These are phyloP conservation scores for Tarenaya hassleriana DNA, from an alignment of 345 rosid species.

Conservation along the genomic window DNA sequence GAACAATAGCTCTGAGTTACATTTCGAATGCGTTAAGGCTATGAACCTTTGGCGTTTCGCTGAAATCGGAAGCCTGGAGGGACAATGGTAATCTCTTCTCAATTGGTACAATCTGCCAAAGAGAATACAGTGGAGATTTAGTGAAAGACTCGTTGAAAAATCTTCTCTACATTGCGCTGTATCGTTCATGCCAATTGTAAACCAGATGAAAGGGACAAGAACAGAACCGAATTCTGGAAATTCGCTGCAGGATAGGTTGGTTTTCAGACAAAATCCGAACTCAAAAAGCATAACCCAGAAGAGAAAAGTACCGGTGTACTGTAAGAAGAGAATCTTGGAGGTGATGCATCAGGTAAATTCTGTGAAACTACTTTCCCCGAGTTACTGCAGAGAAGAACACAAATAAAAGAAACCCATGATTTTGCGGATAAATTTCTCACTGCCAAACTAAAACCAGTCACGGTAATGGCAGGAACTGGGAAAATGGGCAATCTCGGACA, in stretches of 20 bases:
- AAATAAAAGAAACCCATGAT: background rate
- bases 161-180: background rate
- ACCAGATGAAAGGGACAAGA: too few species aligned
- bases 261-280: too few species aligned
- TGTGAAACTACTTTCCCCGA: constrained; percentile 29
- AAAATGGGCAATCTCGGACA: background rate
- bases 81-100: constrained; percentile 34
- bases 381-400: constrained; percentile 12
- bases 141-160: background rate
- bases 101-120: constrained; percentile 36
- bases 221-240: background rate
- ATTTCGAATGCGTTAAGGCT: background rate
- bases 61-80: constrained; percentile 27
- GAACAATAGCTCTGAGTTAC: background rate
- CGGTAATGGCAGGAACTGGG: background rate
- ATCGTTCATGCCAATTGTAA: background rate
- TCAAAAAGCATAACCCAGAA: too few species aligned
- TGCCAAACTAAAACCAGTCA: background rate
- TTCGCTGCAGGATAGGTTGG: too few species aligned
- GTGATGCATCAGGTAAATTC: constrained; percentile 33
- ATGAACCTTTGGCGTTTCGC: constrained; percentile 18
- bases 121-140: background rate
- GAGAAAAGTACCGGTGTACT: constrained; percentile 40
- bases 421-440: background rate
- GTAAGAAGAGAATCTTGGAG: constrained; percentile 40